Evolutionary conservation across 768 basidiomycete genomes (phyloP).

Genomic region (Leccinellum rugosiceps): DNA sequence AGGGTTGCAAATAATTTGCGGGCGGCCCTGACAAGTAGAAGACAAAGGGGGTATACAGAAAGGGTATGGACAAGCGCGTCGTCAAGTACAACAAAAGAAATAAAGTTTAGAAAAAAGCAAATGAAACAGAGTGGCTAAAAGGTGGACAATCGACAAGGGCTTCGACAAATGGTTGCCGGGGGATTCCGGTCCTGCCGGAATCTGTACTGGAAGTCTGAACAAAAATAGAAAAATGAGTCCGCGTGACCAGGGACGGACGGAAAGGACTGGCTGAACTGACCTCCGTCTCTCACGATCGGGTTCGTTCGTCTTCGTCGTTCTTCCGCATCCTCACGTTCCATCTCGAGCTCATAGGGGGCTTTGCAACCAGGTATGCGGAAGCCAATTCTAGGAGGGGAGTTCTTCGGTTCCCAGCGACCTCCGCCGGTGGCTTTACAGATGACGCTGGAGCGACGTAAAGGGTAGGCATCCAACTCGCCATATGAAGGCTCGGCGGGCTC

Average conservation of each 20-base stretch:
- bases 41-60: conserved; percentile 6
- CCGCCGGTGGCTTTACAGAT: conserved; percentile 79
- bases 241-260: not conserved
- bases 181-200: conserved; percentile 50
- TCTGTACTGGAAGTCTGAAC: conserved; percentile 62
- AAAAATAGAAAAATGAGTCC: conserved; percentile 2
- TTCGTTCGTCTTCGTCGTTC: conserved; percentile 49
- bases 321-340: conserved; percentile 63
- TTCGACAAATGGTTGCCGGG: conserved; percentile 38
- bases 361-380: conserved; percentile 65
- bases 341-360: conserved; percentile 63
- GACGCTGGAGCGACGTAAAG: conserved; percentile 59
- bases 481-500: conserved; percentile 45
- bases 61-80: conserved; percentile 18
- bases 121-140: conserved; percentile 38
- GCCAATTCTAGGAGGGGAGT: conserved; percentile 37
- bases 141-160: conserved; percentile 55
- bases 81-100: conserved; percentile 23
- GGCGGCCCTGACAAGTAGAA: not conserved
- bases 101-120: conserved; percentile 13
- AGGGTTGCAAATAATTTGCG: not conserved
- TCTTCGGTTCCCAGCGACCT: conserved; percentile 77
- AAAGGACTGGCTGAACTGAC: conserved; percentile 18
- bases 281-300: conserved; percentile 64
- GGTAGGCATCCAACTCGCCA: conserved; percentile 73